Evolutionary conservation across 2,329 filamentous ascomycete genomes (phyloP).

Genomic region (Pseudopithomyces chartarum): DNA sequence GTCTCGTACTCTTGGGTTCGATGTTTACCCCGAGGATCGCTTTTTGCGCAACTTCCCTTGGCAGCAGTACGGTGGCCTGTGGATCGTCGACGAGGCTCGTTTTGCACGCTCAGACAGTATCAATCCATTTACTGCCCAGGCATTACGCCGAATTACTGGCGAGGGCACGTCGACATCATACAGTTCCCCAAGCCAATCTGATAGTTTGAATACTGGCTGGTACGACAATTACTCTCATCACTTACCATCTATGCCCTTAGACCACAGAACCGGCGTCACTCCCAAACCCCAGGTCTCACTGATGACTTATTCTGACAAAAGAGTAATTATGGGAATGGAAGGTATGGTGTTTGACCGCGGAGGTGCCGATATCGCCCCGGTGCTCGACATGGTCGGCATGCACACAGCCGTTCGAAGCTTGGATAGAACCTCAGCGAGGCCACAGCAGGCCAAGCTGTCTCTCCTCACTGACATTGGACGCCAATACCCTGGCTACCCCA

Average conservation of each 20-base stretch:
- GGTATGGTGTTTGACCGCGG: slow-evolving; percentile 6
- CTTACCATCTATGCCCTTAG: not conserved
- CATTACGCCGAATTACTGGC: slow-evolving; percentile 36
- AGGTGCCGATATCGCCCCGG: slow-evolving; percentile 8
- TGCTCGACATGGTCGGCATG: slow-evolving; percentile 26
- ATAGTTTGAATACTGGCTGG: slow-evolving; percentile 23
- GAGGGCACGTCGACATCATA: slow-evolving; percentile 25
- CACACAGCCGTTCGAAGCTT: slow-evolving; percentile 8
- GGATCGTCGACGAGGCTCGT: slow-evolving; percentile 44
- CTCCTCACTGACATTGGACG: slow-evolving; percentile 34
- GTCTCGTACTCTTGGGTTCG: slow-evolving; percentile 42
- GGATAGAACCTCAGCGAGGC: not conserved
- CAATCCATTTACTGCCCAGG: slow-evolving; percentile 27
- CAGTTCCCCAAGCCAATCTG: slow-evolving; percentile 7
- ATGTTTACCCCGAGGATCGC: slow-evolving; percentile 46
- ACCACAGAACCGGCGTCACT: not conserved
- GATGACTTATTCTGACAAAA: slow-evolving; percentile 20
- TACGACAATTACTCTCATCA: slow-evolving; percentile 18
- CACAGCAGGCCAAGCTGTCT: slow-evolving; percentile 20
- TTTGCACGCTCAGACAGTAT: slow-evolving; percentile 38
- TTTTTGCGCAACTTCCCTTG: slow-evolving; percentile 46
- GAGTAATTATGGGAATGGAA: not conserved
- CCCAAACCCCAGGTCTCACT: slow-evolving; percentile 11
- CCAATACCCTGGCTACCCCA: slow-evolving; percentile 41
- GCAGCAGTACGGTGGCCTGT: slow-evolving; percentile 45